Base-by-base conservation (phyloP, 2,329 filamentous ascomycete species). In the Neofusicoccum sp. region DNA sequence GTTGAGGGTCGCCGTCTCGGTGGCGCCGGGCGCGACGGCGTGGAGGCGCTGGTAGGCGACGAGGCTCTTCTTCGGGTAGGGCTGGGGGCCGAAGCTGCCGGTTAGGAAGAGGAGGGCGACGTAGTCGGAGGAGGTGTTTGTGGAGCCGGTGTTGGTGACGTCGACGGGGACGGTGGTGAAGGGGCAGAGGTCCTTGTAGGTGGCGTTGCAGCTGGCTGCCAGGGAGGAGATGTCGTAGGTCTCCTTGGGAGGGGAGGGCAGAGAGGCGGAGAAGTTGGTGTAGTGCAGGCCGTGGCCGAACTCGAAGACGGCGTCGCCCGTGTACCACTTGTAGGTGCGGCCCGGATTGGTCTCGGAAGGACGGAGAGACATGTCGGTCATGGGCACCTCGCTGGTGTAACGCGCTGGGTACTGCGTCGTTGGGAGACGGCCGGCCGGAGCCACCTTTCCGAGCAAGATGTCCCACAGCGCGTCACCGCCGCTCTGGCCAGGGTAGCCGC, bases 281-380 rank as follows among this genome's bases (percentile, higher is more conserved):
- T 87, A 87, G 68, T 87, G 84, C 64, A 87, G 67, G 0, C 85
- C 85, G 64, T 79, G 78, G 0, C 85, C 85, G 62, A 87, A 88
- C 0, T 79, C 78, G 56, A 82, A 79, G 2, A 85, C 77, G 0
- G 81, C 76, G n/a, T 75, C 74, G 36, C 78, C 77, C 6, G 77
- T 77, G 70, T 84, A 87, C 84, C 84, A 88, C 66, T 79, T 81
- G 67, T 88, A 87, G 0, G 85, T 88, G 6, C 84, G 76, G 14
- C 85, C 84, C 0, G 84, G 83, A 47, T 77, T 81, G 1, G 71
- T 70, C 1, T 70, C 67, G 63, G 74, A 75, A 1, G 83, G 82
- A 1, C 83, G 80, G 31, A 88, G 74, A 2, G 76, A 75, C 84
- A 87, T 87, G 65, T 87, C 79, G 1, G 82, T 84, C 76, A 84